phyloP scores from a whole-genome alignment of 2,329 filamentous ascomycete genomes.

The Trichoderma koningii region DNA sequence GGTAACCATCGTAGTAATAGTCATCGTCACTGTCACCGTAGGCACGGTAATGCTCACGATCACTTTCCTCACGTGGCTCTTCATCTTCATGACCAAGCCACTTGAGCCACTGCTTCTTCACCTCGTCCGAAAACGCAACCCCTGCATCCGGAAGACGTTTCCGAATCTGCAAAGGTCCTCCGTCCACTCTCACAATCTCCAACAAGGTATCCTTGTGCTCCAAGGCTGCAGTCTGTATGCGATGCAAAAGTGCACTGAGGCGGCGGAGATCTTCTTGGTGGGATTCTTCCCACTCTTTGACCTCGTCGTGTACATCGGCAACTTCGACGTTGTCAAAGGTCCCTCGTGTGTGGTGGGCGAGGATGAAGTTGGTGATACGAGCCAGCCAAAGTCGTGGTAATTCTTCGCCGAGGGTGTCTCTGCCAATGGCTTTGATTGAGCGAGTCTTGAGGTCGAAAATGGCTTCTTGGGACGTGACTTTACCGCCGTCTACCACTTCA shows the following conservation, averaged over 20 bases:
- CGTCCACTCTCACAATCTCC: conserved; percentile 32
- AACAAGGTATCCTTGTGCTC: conserved; percentile 29
- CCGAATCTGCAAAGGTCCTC: conserved; percentile 33
- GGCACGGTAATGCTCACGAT: conserved; percentile 26
- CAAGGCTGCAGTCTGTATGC: conserved; percentile 29
- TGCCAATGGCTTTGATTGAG: conserved; percentile 32
- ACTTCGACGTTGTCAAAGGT: conserved; percentile 43
- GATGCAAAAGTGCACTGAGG: conserved; percentile 34
- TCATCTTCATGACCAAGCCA: conserved; percentile 30
- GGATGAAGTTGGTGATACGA: conserved; percentile 44
- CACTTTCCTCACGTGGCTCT: conserved; percentile 11
- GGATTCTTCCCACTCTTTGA: conserved; percentile 43
- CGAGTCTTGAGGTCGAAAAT: conserved; percentile 52
- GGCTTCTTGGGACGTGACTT: conserved; percentile 35
- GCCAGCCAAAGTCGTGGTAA: conserved; percentile 48
- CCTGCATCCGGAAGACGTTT: conserved; percentile 33
- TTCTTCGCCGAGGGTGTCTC: conserved; percentile 40
- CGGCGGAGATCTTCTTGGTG: conserved; percentile 37
- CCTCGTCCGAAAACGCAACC: conserved; percentile 32
- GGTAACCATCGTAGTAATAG: background rate
- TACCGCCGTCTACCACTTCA: conserved; percentile 34
- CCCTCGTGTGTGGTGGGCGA: conserved; percentile 45
- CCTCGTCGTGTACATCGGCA: conserved; percentile 36
- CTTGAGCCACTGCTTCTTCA: conserved; percentile 33
- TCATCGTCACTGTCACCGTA: conserved; percentile 29